Base-by-base conservation (phyloP, 768 basidiomycete species). In the Strobilomyces dryophilus region DNA sequence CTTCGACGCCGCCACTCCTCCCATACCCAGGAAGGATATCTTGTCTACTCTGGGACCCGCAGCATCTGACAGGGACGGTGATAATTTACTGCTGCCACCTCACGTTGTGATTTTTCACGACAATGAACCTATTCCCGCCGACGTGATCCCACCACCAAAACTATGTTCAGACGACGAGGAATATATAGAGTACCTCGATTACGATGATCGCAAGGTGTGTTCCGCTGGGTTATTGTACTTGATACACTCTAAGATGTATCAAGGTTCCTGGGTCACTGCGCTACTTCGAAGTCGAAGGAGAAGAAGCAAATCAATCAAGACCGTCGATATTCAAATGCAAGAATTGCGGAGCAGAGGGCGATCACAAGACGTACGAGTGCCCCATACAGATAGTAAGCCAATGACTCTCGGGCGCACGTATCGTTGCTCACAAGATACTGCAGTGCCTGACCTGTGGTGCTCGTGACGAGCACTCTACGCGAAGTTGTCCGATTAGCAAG, bases 391-490 rank as follows among this genome's bases (percentile, higher is more conserved):
- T 92, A 61, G 89, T 92, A 56, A 65, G 85, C 72, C 34, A 34
- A 26, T 50, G 39, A 32, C 39, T 17, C 46, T 47, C 36, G 26
- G 24, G 24, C 34, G 40, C 24, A 15, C 4, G 31, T 8, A 39
- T 31, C 21, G 10, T 45, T 43, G 10, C 49, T 57, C 50, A 59
- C 26, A 12, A 48, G 18, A 45, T 47, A 47, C 24, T 12, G 2
- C 49, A 92, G 90, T 92, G 90, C 64, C 66, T 87, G 52, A 90
- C 85, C 24, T 92, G 90, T 63, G 90, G 90, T 52, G 87, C 78
- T 29, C 81, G 85, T 46, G 80, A 92, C 61, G 89, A 92, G 55
- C 90, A 92, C 67, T 73, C 76, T 4, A 90, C 90, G 17, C 76
- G 84, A 37, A 81, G 82, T 47, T 92, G 89, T 69, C 88, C 89